Percentiles rank a stretch among this genome's conserved stretches.
These are phyloP conservation scores for Ceratocystis cubensis DNA, from an alignment of 2,329 filamentous ascomycete genomes.

Conservation along the genomic window DNA sequence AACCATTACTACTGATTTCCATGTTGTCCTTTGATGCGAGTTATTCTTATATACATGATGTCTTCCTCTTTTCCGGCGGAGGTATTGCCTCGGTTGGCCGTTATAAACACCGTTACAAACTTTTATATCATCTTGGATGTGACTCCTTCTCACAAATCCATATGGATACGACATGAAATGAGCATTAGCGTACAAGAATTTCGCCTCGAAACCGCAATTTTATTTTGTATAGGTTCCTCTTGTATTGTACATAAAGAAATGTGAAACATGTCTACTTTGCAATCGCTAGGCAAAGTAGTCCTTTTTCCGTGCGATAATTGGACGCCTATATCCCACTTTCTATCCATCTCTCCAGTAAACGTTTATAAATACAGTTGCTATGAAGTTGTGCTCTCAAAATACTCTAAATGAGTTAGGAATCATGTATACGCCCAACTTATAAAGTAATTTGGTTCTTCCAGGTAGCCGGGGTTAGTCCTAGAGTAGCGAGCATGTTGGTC, in stretches of 20 bases:
- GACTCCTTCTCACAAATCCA: too few relatives aligned
- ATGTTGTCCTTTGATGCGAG: neutral
- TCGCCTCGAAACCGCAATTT: neutral
- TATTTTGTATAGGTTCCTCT: conserved; percentile 1
- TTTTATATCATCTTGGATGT: neutral
- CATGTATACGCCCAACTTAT: conserved; percentile 31
- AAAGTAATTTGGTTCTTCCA: conserved; percentile 83
- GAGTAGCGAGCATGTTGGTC: conserved; percentile 68
- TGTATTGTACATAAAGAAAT: conserved; percentile 19
- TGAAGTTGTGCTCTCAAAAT: conserved; percentile 12
- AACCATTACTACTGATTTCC: neutral
- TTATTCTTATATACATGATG: neutral
- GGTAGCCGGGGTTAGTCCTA: conserved; percentile 76
- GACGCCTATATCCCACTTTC: neutral
- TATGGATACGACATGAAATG: too few relatives aligned
- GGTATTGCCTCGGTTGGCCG: neutral
- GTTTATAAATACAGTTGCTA: conserved; percentile 20
- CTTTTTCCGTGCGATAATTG: neutral
- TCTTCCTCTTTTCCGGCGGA: neutral
- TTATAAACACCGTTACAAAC: neutral
- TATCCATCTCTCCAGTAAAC: conserved; percentile 9
- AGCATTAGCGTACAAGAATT: neutral
- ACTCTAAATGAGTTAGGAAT: neutral
- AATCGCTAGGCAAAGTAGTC: conserved; percentile 4
- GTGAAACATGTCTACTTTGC: conserved; percentile 16